phyloP scores from a whole-genome alignment of 805 yeast species.

The Lipomyces starkeyi region DNA sequence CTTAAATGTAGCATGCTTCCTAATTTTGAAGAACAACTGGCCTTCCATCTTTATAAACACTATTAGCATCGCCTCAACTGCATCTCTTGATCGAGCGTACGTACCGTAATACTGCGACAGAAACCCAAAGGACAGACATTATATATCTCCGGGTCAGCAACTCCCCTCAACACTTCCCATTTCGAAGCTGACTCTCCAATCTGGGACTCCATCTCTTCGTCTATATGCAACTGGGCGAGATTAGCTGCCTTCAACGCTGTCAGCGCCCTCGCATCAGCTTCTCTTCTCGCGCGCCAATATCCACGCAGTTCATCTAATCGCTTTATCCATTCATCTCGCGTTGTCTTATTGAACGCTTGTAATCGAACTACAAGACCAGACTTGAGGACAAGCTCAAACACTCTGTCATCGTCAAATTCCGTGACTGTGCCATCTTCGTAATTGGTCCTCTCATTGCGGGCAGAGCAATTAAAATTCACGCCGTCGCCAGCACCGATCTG shows the following conservation, averaged over 20 bases:
- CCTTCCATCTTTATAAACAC: slow-evolving; percentile 55
- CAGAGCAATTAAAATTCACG: slow-evolving; percentile 26
- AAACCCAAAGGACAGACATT: slow-evolving; percentile 64
- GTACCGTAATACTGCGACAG: slow-evolving; percentile 59
- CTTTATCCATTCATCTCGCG: slow-evolving; percentile 71
- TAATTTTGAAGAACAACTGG: slow-evolving; percentile 67
- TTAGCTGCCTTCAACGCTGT: slow-evolving; percentile 54
- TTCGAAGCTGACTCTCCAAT: slow-evolving; percentile 54
- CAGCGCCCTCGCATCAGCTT: slow-evolving; percentile 51
- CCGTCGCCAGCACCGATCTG: slow-evolving; percentile 33
- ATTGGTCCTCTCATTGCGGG: slow-evolving; percentile 23
- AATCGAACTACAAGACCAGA: slow-evolving; percentile 57
- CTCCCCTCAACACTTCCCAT: slow-evolving; percentile 61
- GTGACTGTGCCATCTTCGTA: slow-evolving; percentile 30
- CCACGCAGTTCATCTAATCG: slow-evolving; percentile 52
- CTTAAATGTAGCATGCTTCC: slow-evolving; percentile 69
- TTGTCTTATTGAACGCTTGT: slow-evolving; percentile 57
- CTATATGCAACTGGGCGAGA: slow-evolving; percentile 54
- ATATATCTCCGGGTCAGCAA: slow-evolving; percentile 59
- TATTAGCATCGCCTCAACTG: neutral
- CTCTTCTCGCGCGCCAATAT: slow-evolving; percentile 65
- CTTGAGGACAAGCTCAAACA: slow-evolving; percentile 58
- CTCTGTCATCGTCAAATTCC: slow-evolving; percentile 50
- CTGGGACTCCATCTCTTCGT: slow-evolving; percentile 63
- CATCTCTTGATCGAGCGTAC: neutral